phyloP scores from a whole-genome alignment of 2,329 filamentous ascomycete species.

The Aspergillus sclerotialis region DNA sequence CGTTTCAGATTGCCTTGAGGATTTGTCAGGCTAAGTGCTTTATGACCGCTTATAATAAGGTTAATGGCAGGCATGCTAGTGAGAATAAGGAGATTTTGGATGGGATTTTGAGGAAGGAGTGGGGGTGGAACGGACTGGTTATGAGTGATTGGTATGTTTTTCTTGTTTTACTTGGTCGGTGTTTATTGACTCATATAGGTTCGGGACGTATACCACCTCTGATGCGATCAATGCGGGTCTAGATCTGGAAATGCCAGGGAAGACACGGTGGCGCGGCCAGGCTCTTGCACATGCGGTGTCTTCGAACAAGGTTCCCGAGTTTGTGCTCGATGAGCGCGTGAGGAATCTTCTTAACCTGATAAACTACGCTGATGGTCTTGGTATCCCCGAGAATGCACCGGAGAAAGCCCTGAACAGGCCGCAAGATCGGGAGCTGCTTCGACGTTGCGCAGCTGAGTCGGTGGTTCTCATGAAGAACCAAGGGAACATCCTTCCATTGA shows the following conservation, averaged over 20 bases:
- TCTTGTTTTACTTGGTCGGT: background rate
- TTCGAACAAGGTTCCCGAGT: slow-evolving; percentile 50
- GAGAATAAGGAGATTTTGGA: slow-evolving; percentile 36
- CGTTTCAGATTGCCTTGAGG: slow-evolving; percentile 55
- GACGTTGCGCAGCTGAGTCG: slow-evolving; percentile 60
- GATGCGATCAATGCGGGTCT: slow-evolving; percentile 40
- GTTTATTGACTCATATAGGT: slow-evolving; percentile 20
- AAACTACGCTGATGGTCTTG: slow-evolving; percentile 49
- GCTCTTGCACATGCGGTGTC: slow-evolving; percentile 39
- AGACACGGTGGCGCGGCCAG: slow-evolving; percentile 36
- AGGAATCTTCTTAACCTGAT: slow-evolving; percentile 54
- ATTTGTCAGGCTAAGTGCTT: slow-evolving; percentile 49
- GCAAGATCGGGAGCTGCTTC: slow-evolving; percentile 57
- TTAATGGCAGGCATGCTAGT: slow-evolving; percentile 45
- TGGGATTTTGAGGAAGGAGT: slow-evolving; percentile 40
- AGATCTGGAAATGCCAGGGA: slow-evolving; percentile 44
- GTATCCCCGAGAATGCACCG: slow-evolving; percentile 48
- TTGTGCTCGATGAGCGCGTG: slow-evolving; percentile 52
- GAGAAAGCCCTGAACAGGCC: slow-evolving; percentile 52
- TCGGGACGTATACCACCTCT: slow-evolving; percentile 40
- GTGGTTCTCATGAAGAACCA: slow-evolving; percentile 71
- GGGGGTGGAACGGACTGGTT: slow-evolving; percentile 40
- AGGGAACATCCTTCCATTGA: slow-evolving; percentile 52
- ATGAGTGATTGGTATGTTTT: slow-evolving; percentile 40
- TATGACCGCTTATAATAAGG: slow-evolving; percentile 55